Percentiles rank a stretch among this genome's conserved stretches.
Evolutionary conservation across 176 grass and related monocot species (phyloP).

Genomic region (maize (Zea mays)): DNA sequence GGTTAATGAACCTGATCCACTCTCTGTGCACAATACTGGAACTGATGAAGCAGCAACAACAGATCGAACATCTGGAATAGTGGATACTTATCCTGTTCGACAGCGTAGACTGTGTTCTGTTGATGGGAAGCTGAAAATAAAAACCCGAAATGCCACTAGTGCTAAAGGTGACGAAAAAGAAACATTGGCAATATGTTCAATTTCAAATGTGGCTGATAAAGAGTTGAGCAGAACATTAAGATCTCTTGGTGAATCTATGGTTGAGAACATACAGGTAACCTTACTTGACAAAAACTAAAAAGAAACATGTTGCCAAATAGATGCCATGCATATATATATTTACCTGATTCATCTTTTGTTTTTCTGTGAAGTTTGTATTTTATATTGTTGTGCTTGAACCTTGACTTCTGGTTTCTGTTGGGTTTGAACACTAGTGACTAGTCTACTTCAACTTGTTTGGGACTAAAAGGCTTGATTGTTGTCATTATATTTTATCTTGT

Average conservation of each 20-base stretch:
- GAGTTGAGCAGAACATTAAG: conserved; percentile 61
- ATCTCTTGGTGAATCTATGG: conserved; percentile 74
- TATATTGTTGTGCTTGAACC: background rate
- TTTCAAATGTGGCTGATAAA: conserved; percentile 50
- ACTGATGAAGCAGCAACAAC: conserved; percentile 35
- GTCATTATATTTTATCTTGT: conserved; percentile 10
- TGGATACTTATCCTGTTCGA: conserved; percentile 28
- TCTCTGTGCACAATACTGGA: conserved; percentile 27
- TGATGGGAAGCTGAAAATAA: conserved; percentile 38
- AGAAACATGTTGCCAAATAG: conserved; percentile 4
- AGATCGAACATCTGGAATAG: conserved; percentile 33
- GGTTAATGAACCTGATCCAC: conserved; percentile 36
- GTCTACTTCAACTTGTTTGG: no score
- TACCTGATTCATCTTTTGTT: conserved; percentile 9
- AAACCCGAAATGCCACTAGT: conserved; percentile 10
- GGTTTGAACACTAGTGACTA: no score
- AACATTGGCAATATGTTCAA: conserved; percentile 34
- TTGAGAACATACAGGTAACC: conserved; percentile 89
- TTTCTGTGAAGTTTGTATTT: conserved; percentile 27
- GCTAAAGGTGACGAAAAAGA: conserved; percentile 39
- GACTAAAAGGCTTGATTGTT: no score
- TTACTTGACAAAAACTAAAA: conserved; percentile 20
- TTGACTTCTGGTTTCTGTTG: no score
- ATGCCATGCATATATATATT: background rate
- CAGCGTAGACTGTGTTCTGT: conserved; percentile 25